A percentile compares a stretch with the other conserved stretches of the same genome.
These are phyloP conservation scores for Zygosaccharomyces bisporus DNA, from an alignment of 805 yeast species.

Conservation along the genomic window DNA sequence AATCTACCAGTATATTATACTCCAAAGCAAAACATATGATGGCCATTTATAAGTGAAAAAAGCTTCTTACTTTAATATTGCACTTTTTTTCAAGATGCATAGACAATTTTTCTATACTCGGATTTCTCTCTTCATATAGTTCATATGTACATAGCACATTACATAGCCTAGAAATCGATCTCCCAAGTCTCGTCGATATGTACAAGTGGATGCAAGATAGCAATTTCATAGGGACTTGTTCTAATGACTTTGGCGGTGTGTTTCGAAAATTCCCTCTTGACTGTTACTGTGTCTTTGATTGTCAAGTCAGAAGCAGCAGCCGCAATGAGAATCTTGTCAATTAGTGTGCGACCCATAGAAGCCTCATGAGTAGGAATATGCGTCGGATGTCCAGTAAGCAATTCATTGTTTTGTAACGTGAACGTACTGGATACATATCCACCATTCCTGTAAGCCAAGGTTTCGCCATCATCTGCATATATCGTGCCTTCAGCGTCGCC, in stretches of 20 bases:
- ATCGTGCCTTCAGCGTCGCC: conserved; percentile 56
- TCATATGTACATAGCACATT: neutral
- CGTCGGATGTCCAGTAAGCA: conserved; percentile 30
- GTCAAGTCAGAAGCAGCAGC: conserved; percentile 28
- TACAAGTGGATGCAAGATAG: conserved; percentile 52
- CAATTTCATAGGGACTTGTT: conserved; percentile 16
- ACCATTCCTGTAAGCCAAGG: conserved; percentile 53
- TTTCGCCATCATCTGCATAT: conserved; percentile 83
- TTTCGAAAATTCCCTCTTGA: conserved; percentile 39
- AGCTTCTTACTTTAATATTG: no score
- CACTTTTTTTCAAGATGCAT: no score
- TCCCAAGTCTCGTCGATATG: conserved; percentile 47
- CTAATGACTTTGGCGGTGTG: conserved; percentile 37
- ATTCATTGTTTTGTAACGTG: conserved; percentile 33
- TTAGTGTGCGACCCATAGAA: conserved; percentile 36
- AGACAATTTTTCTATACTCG: no score
- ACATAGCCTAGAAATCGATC: conserved; percentile 31
- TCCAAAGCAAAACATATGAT: no score
- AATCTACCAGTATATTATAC: no score
- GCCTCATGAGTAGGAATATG: conserved; percentile 27
- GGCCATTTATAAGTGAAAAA: no score
- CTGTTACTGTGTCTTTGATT: conserved; percentile 17
- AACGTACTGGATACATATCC: conserved; percentile 47
- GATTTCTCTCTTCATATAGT: no score
- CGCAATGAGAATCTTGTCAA: conserved; percentile 56